Base-by-base conservation (phyloP, 345 rosid genomes). In the Conringia planisiliqua region DNA sequence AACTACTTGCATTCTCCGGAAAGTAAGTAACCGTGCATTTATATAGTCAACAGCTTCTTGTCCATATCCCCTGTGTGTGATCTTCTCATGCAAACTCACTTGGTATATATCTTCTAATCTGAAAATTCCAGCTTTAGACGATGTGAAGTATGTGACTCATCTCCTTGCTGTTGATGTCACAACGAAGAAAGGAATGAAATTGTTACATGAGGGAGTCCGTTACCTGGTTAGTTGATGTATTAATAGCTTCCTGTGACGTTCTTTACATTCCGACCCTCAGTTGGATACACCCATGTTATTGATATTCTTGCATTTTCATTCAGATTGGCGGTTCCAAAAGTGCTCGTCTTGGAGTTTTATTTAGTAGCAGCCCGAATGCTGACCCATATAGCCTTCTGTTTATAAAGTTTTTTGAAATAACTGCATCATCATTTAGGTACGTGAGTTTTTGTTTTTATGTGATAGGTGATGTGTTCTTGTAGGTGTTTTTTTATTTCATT, bases 91-190 rank as follows among this genome's bases (percentile, higher is more conserved):
- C 36, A 12, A 26, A 33, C 67, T 52, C 66, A 36, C 67, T 65
- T 79, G 59, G 77, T 26, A 38, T 47, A 48, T 77, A 60, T 66
- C 55, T 44, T 50, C 52, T 82, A 20, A 42, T 74, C 51, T 68
- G 68, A 60, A 51, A 50, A 76, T 79, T 78, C 20, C 88, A 95
- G 99, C 96, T 67, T 42, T 79, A 36, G 97, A 92, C 76, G 87
- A 95, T 79, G 77, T 95, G 85, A 95, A 95, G 86, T 87, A 94
- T 29, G 98, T 95, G 62, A 90, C 99, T 70, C 99, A 95, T 86
- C 91, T 95, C 83, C 94, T 95, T 57, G 87, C 83, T 80, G 90
- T 88, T 82, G 98, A 92, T 78, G 71, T 90, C 60, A 69, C 89
- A 63, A 85, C 91, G 40, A 81, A 79, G 88, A 88, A 82, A 76